These are phyloP conservation scores for Colletotrichum scovillei DNA, from an alignment of 2,329 filamentous ascomycete species.

Conservation along the genomic window DNA sequence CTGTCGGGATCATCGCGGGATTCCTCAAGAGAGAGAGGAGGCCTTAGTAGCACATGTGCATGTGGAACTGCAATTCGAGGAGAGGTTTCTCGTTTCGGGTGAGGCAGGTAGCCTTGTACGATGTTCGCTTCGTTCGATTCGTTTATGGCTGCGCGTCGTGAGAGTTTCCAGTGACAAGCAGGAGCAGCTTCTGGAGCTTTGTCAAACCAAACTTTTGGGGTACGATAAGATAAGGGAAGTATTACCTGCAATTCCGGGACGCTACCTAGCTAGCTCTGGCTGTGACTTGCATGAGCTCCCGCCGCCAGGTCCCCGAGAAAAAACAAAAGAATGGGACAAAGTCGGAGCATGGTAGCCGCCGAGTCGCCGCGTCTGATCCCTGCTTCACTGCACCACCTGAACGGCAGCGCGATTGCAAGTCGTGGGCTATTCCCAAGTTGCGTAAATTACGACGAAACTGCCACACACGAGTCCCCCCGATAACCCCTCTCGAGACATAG, in stretches of 20 bases:
- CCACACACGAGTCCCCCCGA: not conserved
- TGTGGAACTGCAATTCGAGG: conserved; percentile 10
- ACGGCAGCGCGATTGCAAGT: not conserved
- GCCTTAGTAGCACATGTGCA: conserved; percentile 14
- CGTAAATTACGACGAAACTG: not conserved
- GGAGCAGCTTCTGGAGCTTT: conserved; percentile 12
- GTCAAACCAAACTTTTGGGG: not conserved
- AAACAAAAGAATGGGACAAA: not conserved
- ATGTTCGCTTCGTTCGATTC: not conserved
- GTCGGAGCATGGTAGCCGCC: conserved; percentile 17
- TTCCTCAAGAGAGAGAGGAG: not conserved
- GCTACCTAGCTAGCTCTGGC: not conserved
- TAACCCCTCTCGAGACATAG: not conserved
- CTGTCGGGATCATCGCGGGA: conserved; percentile 14
- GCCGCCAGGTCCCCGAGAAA: not conserved
- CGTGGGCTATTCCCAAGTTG: not conserved
- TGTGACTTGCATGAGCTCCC: not conserved
- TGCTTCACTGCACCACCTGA: not conserved
- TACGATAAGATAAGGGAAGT: conserved; percentile 25
- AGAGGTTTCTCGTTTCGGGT: not conserved
- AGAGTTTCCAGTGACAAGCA: not conserved
- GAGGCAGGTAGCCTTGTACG: not conserved
- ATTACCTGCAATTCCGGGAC: not conserved
- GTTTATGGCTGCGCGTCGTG: not conserved
- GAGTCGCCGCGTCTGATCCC: conserved; percentile 21